These are phyloP conservation scores for Themeda triandra DNA, from an alignment of 176 grass and related monocot genomes.

Conservation along the genomic window DNA sequence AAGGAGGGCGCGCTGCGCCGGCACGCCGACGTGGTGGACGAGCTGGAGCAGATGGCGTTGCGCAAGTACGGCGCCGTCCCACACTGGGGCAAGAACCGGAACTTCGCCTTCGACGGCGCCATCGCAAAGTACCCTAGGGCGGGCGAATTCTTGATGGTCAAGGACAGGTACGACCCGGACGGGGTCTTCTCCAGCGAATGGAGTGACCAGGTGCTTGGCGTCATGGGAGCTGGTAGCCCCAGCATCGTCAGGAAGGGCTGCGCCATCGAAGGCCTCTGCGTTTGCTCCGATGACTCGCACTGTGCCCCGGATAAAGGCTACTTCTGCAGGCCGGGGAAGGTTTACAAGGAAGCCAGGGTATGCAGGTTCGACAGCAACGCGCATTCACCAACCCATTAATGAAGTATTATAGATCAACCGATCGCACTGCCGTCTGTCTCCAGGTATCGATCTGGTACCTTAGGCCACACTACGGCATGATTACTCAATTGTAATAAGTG, in stretches of 20 bases:
- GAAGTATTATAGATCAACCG: no score
- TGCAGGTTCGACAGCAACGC: background rate
- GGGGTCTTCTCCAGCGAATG: no score
- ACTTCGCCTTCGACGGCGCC: slow-evolving; percentile 41
- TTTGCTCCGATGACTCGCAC: slow-evolving; percentile 48
- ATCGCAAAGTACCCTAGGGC: slow-evolving; percentile 20
- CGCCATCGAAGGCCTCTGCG: slow-evolving; percentile 53
- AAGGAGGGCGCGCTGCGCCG: background rate
- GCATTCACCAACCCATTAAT: no score
- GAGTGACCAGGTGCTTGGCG: slow-evolving; percentile 35
- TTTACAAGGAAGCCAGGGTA: slow-evolving; percentile 46
- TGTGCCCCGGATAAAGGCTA: slow-evolving; percentile 45
- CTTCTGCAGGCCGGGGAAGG: slow-evolving; percentile 32
- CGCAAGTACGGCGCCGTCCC: slow-evolving; percentile 47
- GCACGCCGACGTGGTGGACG: no score
- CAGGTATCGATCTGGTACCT: no score
- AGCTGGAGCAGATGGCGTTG: no score
- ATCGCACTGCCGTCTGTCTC: no score
- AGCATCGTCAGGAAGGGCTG: slow-evolving; percentile 22
- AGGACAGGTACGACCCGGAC: slow-evolving; percentile 25
- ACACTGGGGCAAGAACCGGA: slow-evolving; percentile 68
- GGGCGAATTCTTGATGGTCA: slow-evolving; percentile 30
- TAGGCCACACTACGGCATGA: no score
- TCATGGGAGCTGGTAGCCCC: slow-evolving; percentile 27
- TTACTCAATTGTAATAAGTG: no score